phyloP scores from a whole-genome alignment of 441 rosid species.

The Corymbia citriodora region DNA sequence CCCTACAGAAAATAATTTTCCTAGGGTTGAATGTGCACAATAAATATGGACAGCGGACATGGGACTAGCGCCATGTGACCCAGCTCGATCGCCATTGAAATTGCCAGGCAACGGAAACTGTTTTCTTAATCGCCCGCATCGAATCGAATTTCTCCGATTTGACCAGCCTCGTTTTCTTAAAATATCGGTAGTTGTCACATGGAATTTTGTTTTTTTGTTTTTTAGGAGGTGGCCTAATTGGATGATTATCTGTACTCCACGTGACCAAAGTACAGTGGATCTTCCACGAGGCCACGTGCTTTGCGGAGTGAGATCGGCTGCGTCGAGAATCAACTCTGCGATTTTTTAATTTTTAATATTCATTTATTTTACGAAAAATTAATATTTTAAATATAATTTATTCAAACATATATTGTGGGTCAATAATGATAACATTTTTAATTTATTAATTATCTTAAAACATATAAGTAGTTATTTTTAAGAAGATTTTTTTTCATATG shows the following conservation, averaged over 20 bases:
- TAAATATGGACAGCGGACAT: background rate
- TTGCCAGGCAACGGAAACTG: background rate
- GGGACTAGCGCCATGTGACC: background rate
- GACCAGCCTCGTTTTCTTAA: background rate
- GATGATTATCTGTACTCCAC: background rate
- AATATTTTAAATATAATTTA: too few relatives aligned
- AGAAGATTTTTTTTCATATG: too few relatives aligned
- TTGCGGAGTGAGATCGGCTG: background rate
- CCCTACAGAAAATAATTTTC: background rate
- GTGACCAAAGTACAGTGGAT: background rate
- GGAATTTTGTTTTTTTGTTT: background rate
- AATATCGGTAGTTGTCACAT: background rate
- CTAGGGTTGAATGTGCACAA: background rate
- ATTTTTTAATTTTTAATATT: background rate
- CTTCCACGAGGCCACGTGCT: background rate
- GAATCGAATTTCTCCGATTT: background rate
- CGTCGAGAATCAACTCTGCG: background rate
- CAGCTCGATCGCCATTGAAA: background rate
- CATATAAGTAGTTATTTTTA: too few relatives aligned
- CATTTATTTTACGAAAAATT: too few relatives aligned
- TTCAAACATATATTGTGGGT: too few relatives aligned
- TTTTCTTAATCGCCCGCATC: background rate
- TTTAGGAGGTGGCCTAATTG: background rate
- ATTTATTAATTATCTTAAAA: too few relatives aligned
- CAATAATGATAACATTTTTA: too few relatives aligned